Evolutionary conservation across 164 flowering plant species (phyloP).

Genomic region (Berberis vulgaris): DNA sequence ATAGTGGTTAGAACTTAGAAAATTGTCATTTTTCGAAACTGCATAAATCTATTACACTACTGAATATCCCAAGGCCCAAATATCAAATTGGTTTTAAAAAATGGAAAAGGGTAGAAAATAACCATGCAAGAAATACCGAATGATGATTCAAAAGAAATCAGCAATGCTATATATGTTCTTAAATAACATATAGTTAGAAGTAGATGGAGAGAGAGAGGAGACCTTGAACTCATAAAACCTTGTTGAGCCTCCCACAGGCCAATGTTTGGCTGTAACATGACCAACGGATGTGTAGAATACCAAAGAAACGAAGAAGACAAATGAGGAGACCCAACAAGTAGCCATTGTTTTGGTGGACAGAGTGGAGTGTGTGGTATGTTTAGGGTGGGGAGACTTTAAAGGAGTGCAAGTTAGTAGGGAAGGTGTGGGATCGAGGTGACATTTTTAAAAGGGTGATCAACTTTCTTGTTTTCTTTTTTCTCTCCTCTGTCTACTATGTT

Average conservation of each 20-base stretch:
- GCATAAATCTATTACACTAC: no score
- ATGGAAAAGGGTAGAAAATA: no score
- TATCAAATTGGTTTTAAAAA: no score
- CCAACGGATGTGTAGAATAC: constrained; percentile 9
- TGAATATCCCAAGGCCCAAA: no score
- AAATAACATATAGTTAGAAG: no score
- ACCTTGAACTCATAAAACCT: constrained; percentile 68
- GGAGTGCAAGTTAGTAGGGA: neutral
- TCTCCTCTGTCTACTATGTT: neutral
- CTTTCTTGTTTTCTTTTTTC: neutral
- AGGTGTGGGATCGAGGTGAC: constrained; percentile 2
- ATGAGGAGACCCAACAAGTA: constrained; percentile 10
- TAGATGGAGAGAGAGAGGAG: no score
- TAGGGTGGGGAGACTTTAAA: neutral
- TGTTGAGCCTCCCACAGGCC: constrained; percentile 32
- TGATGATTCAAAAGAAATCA: no score
- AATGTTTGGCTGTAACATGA: constrained; percentile 14
- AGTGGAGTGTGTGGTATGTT: constrained; percentile 2
- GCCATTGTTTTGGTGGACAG: constrained; percentile 17
- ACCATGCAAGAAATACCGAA: no score
- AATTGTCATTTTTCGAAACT: no score
- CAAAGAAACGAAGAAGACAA: constrained; percentile 13
- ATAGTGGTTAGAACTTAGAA: no score
- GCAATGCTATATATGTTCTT: no score
- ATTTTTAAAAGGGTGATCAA: constrained; percentile 6